Evolutionary conservation across 176 grass and related monocot species (phyloP), one percentile per base, ranked within the genome.

Genomic region (Rhynchospora breviuscula): DNA sequence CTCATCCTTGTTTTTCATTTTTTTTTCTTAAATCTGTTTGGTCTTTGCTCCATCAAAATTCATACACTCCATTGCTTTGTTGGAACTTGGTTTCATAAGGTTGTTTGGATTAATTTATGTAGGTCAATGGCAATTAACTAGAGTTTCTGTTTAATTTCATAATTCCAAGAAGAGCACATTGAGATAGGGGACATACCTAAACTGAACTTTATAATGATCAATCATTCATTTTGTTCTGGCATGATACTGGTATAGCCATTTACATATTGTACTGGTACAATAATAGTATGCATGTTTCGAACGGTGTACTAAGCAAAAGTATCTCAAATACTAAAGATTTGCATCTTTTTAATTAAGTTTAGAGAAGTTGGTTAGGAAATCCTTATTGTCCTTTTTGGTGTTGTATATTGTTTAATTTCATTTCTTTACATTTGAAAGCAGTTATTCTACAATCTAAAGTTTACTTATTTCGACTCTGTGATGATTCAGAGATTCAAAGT

Each of bases 401-500:
- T 10, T 29, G 12, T 12, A 8, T 6, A 56, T 12, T 56, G 52
- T 26, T 53, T 31, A n/a, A 3, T 77, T 77, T 29, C 7, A 25
- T 26, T 23, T 25, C 53, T 77, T 31, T 54, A 13, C 53, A 29
- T 56, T 26, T 53, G 46, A 56, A 77, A 77, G 10, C 12, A 29
- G 22, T 75, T 53, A 23, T 15, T 75, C 17, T 75, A 51, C 19
- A 62, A 62, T 17, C 35, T 21, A 6, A 21, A 59, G 57, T 22
- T 51, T 25, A 48, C 48, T 76, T 76, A 47, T 49, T 53, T 82
- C 26, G 60, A 65, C 21, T 75, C 72, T 83, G 15, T 62, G 54
- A 81, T 74, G 10, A n/a, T 85, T 26, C 72, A 99, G 96, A 86
- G 88, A 99, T 76, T 88, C 93, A 35, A 95, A 93, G 85, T 74